Percentiles rank a stretch among this genome's conserved stretches.
These are phyloP conservation scores for Brassica nigra DNA, from an alignment of 345 rosid genomes.

Conservation along the genomic window DNA sequence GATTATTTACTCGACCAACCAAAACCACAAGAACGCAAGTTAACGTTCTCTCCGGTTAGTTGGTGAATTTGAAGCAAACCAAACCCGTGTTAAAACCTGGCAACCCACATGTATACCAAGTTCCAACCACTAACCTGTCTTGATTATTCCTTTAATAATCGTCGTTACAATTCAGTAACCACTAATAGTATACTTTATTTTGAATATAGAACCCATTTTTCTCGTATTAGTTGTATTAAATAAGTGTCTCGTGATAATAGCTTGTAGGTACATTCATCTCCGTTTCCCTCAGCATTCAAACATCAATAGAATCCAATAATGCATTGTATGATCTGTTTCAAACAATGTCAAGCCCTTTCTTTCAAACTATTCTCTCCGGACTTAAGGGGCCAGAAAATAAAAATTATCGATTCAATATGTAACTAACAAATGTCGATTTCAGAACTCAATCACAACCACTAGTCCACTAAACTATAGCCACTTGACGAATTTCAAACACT, in stretches of 20 bases:
- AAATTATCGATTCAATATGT: not conserved
- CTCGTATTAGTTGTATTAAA: not conserved
- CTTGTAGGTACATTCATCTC: constrained; percentile 27
- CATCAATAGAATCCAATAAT: constrained; percentile 34
- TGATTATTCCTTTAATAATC: not conserved
- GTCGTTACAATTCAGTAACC: too few relatives aligned
- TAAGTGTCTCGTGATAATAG: not conserved
- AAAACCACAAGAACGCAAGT: constrained; percentile 13
- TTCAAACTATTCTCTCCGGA: not conserved
- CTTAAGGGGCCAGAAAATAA: not conserved
- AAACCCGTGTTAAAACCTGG: constrained; percentile 42
- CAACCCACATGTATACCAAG: constrained; percentile 37
- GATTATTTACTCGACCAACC: constrained; percentile 5
- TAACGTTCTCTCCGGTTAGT: constrained; percentile 18
- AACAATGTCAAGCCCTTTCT: constrained; percentile 31
- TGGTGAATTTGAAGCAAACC: constrained; percentile 28
- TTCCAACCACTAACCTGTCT: constrained; percentile 40
- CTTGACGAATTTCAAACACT: not conserved
- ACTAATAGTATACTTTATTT: too few relatives aligned
- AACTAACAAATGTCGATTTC: constrained; percentile 1
- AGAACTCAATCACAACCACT: constrained; percentile 11
- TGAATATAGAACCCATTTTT: not conserved
- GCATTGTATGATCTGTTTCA: constrained; percentile 36
- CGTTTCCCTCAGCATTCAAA: not conserved
- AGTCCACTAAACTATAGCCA: constrained; percentile 14